Conservation (phyloP, 2,329 filamentous ascomycete species). For the Ophiostoma sp. region DNA sequence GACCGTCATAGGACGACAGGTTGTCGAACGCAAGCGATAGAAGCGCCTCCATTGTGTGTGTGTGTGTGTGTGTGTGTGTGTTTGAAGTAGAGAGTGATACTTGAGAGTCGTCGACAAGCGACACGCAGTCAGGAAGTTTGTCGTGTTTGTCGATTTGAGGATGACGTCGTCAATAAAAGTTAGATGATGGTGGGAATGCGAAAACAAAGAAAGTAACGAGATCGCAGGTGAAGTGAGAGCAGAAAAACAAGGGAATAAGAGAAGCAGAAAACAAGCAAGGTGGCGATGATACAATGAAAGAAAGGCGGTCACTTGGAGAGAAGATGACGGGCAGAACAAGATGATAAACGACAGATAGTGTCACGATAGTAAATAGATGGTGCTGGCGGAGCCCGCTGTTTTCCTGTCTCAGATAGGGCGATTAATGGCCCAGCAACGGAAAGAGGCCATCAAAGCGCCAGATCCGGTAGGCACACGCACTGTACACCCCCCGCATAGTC, state of each 20-base stretch:
- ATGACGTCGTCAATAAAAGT: background rate
- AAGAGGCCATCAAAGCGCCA: constrained; percentile 15
- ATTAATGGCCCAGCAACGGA: constrained; percentile 30
- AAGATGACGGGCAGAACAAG: constrained; percentile 8
- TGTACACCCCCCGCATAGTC: constrained; percentile 6
- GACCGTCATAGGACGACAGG: constrained; percentile 82
- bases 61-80: constrained; percentile 28
- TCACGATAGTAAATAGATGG: constrained; percentile 14
- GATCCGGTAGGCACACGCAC: constrained; percentile 5
- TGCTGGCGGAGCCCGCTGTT: constrained; percentile 7
- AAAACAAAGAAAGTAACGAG: background rate
- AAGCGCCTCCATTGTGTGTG: constrained; percentile 72
- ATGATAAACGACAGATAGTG: background rate
- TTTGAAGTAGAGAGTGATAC: background rate
- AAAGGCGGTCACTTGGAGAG: constrained; percentile 1
- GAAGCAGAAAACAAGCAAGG: background rate
- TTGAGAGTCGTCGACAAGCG: background rate
- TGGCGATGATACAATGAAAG: background rate
- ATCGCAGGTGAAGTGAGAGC: background rate
- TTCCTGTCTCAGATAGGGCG: constrained; percentile 22
- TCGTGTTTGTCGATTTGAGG: background rate
- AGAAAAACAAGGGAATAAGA: background rate
- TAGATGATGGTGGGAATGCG: background rate
- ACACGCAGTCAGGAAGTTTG: background rate
- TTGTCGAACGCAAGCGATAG: constrained; percentile 94